These are phyloP conservation scores for Arthrocladium fulminans DNA, from an alignment of 2,329 filamentous ascomycete genomes.

Conservation along the genomic window DNA sequence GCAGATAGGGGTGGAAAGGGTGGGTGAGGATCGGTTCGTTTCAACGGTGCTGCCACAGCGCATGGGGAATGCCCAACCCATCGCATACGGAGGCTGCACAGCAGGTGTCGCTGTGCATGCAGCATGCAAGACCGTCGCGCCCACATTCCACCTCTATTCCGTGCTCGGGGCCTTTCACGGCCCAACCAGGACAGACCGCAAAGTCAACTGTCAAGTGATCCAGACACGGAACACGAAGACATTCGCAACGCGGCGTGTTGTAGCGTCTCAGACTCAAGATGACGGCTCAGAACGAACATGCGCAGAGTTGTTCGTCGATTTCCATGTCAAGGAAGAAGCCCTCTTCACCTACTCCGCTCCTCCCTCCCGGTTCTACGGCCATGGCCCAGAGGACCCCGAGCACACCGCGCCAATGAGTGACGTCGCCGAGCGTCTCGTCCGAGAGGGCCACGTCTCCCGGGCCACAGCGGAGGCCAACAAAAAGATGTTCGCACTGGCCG, in stretches of 20 bases:
- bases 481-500: conserved; percentile 26
- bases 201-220: conserved; percentile 31
- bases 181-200: conserved; percentile 35
- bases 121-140: conserved; percentile 31
- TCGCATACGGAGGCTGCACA: conserved; percentile 42
- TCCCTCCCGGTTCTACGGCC: conserved; percentile 20
- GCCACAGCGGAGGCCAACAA: conserved; percentile 21
- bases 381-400: conserved; percentile 16
- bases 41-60: conserved; percentile 13
- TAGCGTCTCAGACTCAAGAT: conserved; percentile 35
- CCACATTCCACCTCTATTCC: conserved; percentile 38
- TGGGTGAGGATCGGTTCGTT: not conserved
- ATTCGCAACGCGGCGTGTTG: conserved; percentile 41
- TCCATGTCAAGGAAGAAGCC: conserved; percentile 35
- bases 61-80: conserved; percentile 29
- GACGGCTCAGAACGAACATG: conserved; percentile 32
- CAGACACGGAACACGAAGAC: conserved; percentile 38
- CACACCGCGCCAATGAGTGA: conserved; percentile 22
- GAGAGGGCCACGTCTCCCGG: conserved; percentile 22
- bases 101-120: conserved; percentile 35
- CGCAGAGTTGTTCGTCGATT: conserved; percentile 40
- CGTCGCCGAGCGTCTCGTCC: conserved; percentile 15
- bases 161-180: conserved; percentile 41
- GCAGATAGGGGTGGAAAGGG: not conserved
- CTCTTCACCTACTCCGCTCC: conserved; percentile 33